phyloP scores from a whole-genome alignment of 1,284 basidiomycete species.

The Chalciporus sp. region DNA sequence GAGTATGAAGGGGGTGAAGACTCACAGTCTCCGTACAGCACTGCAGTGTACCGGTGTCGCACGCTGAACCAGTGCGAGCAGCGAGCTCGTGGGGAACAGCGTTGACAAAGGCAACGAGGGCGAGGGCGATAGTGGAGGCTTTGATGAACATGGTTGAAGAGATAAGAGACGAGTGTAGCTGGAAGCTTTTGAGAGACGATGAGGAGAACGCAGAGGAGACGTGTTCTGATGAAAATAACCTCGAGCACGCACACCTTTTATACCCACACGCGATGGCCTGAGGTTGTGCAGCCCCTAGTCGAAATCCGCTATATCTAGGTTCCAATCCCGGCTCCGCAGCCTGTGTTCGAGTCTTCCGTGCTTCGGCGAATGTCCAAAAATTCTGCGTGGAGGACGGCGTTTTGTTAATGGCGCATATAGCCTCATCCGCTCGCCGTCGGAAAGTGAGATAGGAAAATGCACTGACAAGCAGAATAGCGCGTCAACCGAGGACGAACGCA shows the following conservation, averaged over 20 bases:
- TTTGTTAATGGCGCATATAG: not conserved
- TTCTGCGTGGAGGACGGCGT: not conserved
- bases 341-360: not conserved
- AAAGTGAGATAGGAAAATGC: not conserved
- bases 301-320: not conserved
- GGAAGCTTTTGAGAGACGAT: not conserved
- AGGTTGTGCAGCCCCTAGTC: not conserved
- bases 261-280: not conserved
- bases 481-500: not conserved
- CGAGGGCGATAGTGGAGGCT: conserved; percentile 13
- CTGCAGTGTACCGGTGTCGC: conserved; percentile 7
- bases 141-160: conserved; percentile 16
- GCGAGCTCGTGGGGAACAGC: conserved; percentile 3
- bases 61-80: conserved; percentile 1
- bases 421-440: not conserved
- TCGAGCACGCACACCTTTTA: not conserved
- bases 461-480: not conserved
- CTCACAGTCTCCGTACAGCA: conserved; percentile 10
- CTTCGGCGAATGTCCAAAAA: not conserved
- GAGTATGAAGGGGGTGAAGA: not conserved
- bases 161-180: not conserved
- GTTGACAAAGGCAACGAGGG: conserved; percentile 14
- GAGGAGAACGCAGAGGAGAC: not conserved
- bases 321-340: not conserved
- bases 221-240: not conserved